phyloP scores from a whole-genome alignment of 768 basidiomycete species.

The Phylloporus sp. region DNA sequence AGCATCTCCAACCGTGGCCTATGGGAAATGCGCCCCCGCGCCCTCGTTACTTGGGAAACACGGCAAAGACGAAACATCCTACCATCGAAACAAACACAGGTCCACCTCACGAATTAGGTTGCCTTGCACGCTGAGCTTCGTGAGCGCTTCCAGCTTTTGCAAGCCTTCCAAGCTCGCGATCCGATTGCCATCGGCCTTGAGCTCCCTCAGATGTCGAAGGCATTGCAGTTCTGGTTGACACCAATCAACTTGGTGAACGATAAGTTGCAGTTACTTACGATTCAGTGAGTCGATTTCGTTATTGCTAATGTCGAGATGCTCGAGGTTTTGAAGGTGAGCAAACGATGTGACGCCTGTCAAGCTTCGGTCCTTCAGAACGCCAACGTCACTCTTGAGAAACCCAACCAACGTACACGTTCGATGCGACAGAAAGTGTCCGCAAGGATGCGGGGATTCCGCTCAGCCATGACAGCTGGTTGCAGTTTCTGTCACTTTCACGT shows the following conservation, averaged over 20 bases:
- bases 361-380: slow-evolving; percentile 37
- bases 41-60: slow-evolving; percentile 9
- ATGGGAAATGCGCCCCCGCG: slow-evolving; percentile 5
- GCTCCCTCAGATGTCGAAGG: slow-evolving; percentile 79
- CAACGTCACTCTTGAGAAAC: slow-evolving; percentile 8
- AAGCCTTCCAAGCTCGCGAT: slow-evolving; percentile 73
- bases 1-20: slow-evolving; percentile 72
- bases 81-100: slow-evolving; percentile 65
- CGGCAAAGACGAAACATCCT: slow-evolving; percentile 9
- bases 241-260: slow-evolving; percentile 6
- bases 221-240: slow-evolving; percentile 66
- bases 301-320: slow-evolving; percentile 83
- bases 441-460: slow-evolving; percentile 70
- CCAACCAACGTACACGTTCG: slow-evolving; percentile 51
- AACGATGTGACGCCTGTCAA: slow-evolving; percentile 86
- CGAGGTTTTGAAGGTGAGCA: slow-evolving; percentile 78
- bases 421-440: slow-evolving; percentile 72
- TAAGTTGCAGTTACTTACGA: slow-evolving; percentile 49
- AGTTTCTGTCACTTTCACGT: slow-evolving; percentile 46
- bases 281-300: slow-evolving; percentile 85
- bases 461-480: slow-evolving; percentile 71
- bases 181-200: slow-evolving; percentile 84
- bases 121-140: slow-evolving; percentile 75
- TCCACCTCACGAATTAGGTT: slow-evolving; percentile 66
- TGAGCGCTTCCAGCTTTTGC: slow-evolving; percentile 71